Conservation (phyloP, 306 rosid species). For the Lathyrus aphaca region DNA sequence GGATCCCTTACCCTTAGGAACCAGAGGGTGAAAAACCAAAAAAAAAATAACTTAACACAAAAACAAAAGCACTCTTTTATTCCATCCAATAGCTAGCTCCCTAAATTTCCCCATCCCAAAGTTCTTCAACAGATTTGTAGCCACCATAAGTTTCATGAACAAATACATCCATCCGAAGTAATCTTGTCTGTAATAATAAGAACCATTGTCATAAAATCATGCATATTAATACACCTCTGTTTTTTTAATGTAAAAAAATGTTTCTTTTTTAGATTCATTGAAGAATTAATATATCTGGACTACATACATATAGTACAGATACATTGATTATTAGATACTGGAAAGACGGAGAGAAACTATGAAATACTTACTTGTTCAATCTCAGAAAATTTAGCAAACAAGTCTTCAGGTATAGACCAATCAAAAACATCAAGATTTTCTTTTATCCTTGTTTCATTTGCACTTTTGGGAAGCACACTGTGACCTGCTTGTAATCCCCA, state of each 20-base stretch:
- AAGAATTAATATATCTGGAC: too few species aligned
- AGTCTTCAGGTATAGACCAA: constrained; percentile 72
- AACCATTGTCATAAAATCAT: constrained; percentile 21
- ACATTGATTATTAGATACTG: too few species aligned
- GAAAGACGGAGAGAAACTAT: too few species aligned
- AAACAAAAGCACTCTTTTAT: constrained; percentile 11
- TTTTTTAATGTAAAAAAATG: too few species aligned
- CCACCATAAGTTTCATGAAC: constrained; percentile 61
- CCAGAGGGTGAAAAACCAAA: too few species aligned
- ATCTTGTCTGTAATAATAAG: constrained; percentile 59
- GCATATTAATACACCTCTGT: too few species aligned
- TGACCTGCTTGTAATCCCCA: constrained; percentile 84
- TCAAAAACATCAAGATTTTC: constrained; percentile 65
- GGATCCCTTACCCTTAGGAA: too few species aligned
- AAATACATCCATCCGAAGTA: constrained; percentile 47
- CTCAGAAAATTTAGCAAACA: too few species aligned
- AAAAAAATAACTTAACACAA: not conserved
- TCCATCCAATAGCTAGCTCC: not conserved
- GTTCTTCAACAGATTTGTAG: constrained; percentile 56
- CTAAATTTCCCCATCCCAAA: constrained; percentile 89
- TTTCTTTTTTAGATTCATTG: too few species aligned
- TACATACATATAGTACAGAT: too few species aligned
- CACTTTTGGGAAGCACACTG: constrained; percentile 80
- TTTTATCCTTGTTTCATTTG: constrained; percentile 62
- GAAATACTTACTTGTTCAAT: constrained; percentile 58